These are phyloP conservation scores for Penicillium sumatraense DNA, from an alignment of 2,329 filamentous ascomycete species.

Conservation along the genomic window DNA sequence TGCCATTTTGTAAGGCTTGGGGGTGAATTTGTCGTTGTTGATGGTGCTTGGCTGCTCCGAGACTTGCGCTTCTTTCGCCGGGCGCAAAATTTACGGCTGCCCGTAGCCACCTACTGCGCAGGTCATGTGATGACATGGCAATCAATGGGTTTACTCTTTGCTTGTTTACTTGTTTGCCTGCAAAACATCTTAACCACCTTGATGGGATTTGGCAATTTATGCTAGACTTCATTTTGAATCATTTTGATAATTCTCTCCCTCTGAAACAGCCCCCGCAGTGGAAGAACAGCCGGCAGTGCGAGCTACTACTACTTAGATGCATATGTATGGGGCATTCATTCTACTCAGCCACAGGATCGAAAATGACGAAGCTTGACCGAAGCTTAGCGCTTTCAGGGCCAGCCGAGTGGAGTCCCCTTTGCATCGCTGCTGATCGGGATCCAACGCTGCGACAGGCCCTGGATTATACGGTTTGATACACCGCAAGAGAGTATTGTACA, in stretches of 20 bases:
- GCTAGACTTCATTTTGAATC: too few relatives aligned
- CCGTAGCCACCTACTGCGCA: conserved; percentile 10
- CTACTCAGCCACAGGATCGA: conserved; percentile 2
- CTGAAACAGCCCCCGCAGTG: too few relatives aligned
- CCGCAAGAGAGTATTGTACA: too few relatives aligned
- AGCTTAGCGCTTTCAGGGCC: conserved; percentile 19
- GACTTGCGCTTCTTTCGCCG: neutral
- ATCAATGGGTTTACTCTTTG: too few relatives aligned
- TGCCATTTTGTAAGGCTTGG: conserved; percentile 15
- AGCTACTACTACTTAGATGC: too few relatives aligned
- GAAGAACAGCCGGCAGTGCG: too few relatives aligned
- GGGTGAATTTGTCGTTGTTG: neutral
- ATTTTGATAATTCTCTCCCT: too few relatives aligned
- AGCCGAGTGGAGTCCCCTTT: conserved; percentile 3
- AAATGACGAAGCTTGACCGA: conserved; percentile 22
- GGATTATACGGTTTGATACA: too few relatives aligned
- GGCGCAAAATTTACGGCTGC: conserved; percentile 24
- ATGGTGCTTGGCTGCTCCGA: neutral
- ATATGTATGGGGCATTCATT: too few relatives aligned
- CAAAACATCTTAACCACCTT: neutral
- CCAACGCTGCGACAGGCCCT: too few relatives aligned
- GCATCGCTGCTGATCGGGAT: neutral
- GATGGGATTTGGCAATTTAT: too few relatives aligned
- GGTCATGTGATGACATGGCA: conserved; percentile 16
- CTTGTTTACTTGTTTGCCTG: neutral